phyloP scores from a whole-genome alignment of 2,329 filamentous ascomycete genomes.

The Penicillium sp. region DNA sequence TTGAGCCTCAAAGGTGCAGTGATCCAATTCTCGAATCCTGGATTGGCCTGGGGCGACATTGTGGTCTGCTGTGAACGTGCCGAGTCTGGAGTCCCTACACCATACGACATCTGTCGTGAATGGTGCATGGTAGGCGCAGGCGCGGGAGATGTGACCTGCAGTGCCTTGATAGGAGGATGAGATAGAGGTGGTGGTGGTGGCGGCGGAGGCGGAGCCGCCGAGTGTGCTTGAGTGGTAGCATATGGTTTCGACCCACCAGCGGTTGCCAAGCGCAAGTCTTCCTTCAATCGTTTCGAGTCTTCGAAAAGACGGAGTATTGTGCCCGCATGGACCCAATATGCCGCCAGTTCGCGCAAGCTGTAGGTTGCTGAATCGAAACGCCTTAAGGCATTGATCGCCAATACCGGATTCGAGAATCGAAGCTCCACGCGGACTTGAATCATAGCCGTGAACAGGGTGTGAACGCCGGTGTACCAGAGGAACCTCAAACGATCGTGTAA shows the following conservation, averaged over 20 bases:
- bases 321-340: conserved; percentile 41
- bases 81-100: conserved; percentile 28
- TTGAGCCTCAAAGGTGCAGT: conserved; percentile 23
- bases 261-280: conserved; percentile 36
- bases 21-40: conserved; percentile 31
- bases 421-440: conserved; percentile 43
- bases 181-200: neutral
- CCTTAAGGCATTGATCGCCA: conserved; percentile 42
- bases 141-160: conserved; percentile 16
- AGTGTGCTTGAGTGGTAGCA: conserved; percentile 3
- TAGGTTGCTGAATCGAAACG: conserved; percentile 40
- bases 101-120: conserved; percentile 20
- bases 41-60: conserved; percentile 21
- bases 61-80: conserved; percentile 19
- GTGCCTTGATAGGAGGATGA: conserved; percentile 12
- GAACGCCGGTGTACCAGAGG: conserved; percentile 41
- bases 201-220: conserved; percentile 3
- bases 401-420: conserved; percentile 41
- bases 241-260: conserved; percentile 28
- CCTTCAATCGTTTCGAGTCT: conserved; percentile 38
- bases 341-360: conserved; percentile 37
- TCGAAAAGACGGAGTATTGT: conserved; percentile 41
- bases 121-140: conserved; percentile 16
- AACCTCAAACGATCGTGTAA: conserved; percentile 38
- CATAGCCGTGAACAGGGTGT: conserved; percentile 43